phyloP scores from a whole-genome alignment of 2,329 filamentous ascomycete genomes.

The Ophiosphaerella herpotricha region DNA sequence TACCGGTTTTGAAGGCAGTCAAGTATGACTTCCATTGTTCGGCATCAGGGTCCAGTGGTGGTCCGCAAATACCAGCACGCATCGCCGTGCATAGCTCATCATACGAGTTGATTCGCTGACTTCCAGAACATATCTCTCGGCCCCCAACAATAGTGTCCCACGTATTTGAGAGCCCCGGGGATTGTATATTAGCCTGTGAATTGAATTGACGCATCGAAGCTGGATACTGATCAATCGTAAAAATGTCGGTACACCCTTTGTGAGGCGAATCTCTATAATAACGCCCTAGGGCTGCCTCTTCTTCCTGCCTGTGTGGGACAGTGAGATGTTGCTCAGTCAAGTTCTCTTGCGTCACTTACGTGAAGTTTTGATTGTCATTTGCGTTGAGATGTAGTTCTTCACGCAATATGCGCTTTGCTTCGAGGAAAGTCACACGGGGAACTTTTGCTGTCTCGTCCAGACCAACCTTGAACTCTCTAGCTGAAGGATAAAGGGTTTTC shows the following conservation, averaged over 20 bases:
- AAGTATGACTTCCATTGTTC: neutral
- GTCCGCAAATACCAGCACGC: neutral
- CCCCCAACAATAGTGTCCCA: neutral
- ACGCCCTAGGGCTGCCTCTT: neutral
- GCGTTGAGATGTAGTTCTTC: neutral
- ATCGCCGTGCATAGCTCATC: neutral
- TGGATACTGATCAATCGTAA: neutral
- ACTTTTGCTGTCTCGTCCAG: neutral
- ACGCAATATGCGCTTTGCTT: neutral
- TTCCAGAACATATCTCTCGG: neutral
- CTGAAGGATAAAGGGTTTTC: neutral
- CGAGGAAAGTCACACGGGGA: neutral
- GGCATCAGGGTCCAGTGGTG: neutral
- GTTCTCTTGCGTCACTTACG: neutral
- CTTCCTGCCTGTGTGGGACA: neutral
- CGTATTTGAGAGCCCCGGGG: neutral
- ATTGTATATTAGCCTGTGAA: neutral
- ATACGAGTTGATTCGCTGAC: neutral
- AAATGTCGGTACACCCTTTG: neutral
- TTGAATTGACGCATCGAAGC: slow-evolving; percentile 1
- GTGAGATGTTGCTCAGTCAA: too few relatives aligned
- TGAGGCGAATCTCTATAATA: neutral
- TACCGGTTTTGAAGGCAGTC: slow-evolving; percentile 1
- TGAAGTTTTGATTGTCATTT: neutral
- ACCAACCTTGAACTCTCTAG: neutral